These are phyloP conservation scores for Kuraishia borneana DNA, from an alignment of 805 yeast species.

Conservation along the genomic window DNA sequence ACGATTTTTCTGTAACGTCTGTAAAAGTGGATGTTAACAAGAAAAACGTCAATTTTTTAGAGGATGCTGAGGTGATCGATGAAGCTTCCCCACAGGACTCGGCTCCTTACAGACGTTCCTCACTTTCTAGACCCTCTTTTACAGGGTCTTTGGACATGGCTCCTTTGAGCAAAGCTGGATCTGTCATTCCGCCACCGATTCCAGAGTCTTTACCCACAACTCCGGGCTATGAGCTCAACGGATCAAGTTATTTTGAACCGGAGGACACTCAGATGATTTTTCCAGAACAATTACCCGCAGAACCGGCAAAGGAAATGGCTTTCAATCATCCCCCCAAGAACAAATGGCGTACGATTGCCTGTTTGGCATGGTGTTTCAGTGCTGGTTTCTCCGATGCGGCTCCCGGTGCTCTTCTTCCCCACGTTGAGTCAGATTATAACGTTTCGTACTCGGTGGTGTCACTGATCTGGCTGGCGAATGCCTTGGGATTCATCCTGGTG, in stretches of 20 bases:
- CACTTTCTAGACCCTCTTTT: conserved; percentile 2
- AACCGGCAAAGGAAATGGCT: conserved; percentile 20
- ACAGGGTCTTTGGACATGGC: conserved; percentile 7
- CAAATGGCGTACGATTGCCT: conserved; percentile 26
- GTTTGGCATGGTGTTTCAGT: conserved; percentile 27
- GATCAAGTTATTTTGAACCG: conserved; percentile 1
- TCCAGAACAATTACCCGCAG: conserved; percentile 7
- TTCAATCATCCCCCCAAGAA: conserved; percentile 31
- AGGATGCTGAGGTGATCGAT: not conserved
- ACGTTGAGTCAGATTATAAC: conserved; percentile 35
- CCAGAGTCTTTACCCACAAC: conserved; percentile 31
- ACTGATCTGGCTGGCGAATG: conserved; percentile 45
- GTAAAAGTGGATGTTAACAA: not conserved
- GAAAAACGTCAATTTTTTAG: not conserved
- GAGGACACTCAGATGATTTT: conserved; percentile 2
- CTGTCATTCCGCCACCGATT: conserved; percentile 21
- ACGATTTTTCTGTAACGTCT: too few relatives aligned
- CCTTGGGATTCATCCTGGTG: conserved; percentile 40
- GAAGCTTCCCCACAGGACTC: not conserved
- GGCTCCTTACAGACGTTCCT: conserved; percentile 1
- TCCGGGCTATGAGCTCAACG: conserved; percentile 22
- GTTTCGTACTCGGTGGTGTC: conserved; percentile 45
- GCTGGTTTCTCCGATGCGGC: conserved; percentile 44
- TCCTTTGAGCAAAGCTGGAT: conserved; percentile 3
- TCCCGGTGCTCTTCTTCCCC: conserved; percentile 49